These are phyloP conservation scores for Plasmodium coatneyi DNA, from an alignment of 169 alveolate genomes.

Conservation along the genomic window DNA sequence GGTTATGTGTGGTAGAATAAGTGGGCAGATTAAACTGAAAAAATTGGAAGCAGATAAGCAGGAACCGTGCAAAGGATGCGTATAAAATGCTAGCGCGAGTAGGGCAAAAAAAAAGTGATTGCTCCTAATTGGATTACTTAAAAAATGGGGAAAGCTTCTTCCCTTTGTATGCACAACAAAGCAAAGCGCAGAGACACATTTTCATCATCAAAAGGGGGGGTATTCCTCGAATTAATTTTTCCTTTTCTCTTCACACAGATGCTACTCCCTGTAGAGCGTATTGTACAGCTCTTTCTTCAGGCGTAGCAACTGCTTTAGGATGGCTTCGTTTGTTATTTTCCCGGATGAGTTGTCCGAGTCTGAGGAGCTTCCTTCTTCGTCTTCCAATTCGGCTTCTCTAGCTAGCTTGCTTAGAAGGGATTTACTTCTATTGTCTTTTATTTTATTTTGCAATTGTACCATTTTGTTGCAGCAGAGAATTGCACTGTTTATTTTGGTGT, in stretches of 20 bases:
- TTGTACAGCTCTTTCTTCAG: constrained; percentile 32
- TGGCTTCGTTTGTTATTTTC: constrained; percentile 12
- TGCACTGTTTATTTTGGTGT: constrained; percentile 20
- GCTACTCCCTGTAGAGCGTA: constrained; percentile 11
- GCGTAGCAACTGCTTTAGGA: constrained; percentile 19
- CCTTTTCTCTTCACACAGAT: neutral
- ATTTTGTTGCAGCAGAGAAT: constrained; percentile 34
- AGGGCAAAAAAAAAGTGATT: neutral
- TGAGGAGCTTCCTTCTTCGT: constrained; percentile 37
- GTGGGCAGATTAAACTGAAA: neutral
- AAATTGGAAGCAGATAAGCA: too few relatives aligned
- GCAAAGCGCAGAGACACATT: neutral
- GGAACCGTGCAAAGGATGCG: neutral
- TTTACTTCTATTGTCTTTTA: constrained; percentile 9
- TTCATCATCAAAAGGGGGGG: neutral
- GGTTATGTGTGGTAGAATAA: neutral
- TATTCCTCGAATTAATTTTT: neutral
- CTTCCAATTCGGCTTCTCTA: constrained; percentile 46
- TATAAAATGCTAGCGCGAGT: neutral
- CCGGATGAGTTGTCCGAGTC: constrained; percentile 30
- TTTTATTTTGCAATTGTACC: constrained; percentile 32
- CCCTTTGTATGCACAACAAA: neutral
- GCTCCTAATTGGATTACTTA: neutral
- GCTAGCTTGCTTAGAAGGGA: constrained; percentile 30
- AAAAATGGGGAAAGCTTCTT: neutral